phyloP scores from a whole-genome alignment of 768 basidiomycete genomes.

The Crepidotus variabilis region DNA sequence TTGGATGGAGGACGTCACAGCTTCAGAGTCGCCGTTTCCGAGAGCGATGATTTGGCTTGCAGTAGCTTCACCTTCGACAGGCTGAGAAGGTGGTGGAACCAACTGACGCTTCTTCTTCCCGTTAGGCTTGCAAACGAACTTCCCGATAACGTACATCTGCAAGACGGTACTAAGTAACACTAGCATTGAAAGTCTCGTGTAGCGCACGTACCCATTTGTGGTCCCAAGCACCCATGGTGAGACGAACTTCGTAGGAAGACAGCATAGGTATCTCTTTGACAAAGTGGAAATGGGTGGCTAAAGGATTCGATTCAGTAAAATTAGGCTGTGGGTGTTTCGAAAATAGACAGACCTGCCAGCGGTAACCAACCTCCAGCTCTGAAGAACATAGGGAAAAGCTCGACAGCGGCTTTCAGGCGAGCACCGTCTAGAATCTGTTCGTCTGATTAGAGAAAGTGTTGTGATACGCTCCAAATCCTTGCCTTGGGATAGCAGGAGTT shows the following conservation, averaged over 20 bases:
- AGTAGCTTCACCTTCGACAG: conserved; percentile 1
- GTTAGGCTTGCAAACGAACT: conserved; percentile 56
- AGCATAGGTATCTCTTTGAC: conserved; percentile 69
- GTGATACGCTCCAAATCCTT: conserved; percentile 7
- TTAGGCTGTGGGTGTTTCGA: conserved; percentile 19
- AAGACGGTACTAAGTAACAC: not conserved
- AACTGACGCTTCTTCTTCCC: conserved; percentile 23
- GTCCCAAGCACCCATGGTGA: conserved; percentile 62
- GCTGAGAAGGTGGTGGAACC: conserved; percentile 3
- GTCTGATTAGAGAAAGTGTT: not conserved
- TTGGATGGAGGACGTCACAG: conserved; percentile 17
- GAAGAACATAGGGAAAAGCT: conserved; percentile 54
- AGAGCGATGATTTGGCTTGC: conserved; percentile 20
- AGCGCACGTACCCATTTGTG: conserved; percentile 65
- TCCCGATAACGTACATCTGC: conserved; percentile 60
- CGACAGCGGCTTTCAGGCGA: conserved; percentile 44
- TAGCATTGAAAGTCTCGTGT: not conserved
- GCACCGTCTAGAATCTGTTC: conserved; percentile 40
- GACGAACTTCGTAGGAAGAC: conserved; percentile 55
- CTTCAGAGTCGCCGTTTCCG: conserved; percentile 31
- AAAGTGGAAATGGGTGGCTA: conserved; percentile 67
- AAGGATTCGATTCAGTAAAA: not conserved
- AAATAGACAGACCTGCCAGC: conserved; percentile 43
- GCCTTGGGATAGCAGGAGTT: conserved; percentile 82
- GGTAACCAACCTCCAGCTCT: conserved; percentile 59